Evolutionary conservation across 1,139 yeast genomes (phyloP).

Genomic region (Blastobotrys apis): DNA sequence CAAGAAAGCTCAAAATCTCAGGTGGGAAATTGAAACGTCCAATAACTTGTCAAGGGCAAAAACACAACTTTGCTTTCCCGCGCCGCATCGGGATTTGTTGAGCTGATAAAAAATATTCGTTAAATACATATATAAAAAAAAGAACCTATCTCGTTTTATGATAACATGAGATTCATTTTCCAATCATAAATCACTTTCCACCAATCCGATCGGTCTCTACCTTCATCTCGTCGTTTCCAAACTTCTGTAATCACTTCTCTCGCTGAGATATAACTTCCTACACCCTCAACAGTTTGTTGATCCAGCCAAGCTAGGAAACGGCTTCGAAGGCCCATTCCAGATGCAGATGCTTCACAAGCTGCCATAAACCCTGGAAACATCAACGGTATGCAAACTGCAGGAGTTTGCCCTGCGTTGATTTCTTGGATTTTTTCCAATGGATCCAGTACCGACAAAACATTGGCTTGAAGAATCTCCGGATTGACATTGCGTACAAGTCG

Average conservation of each 20-base stretch:
- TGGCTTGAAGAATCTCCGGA: slow-evolving; percentile 51
- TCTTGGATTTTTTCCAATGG: slow-evolving; percentile 63
- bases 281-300: slow-evolving; percentile 65
- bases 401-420: slow-evolving; percentile 43
- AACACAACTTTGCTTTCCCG: no score
- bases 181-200: slow-evolving; percentile 73
- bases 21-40: no score
- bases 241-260: slow-evolving; percentile 81
- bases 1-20: no score
- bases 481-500: slow-evolving; percentile 57
- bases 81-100: no score
- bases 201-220: slow-evolving; percentile 65
- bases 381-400: slow-evolving; percentile 63
- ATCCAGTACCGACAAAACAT: slow-evolving; percentile 56
- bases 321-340: slow-evolving; percentile 50
- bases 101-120: no score
- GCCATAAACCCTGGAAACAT: slow-evolving; percentile 91
- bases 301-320: slow-evolving; percentile 80
- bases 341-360: slow-evolving; percentile 67
- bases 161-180: slow-evolving; percentile 78
- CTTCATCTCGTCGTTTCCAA: slow-evolving; percentile 68
- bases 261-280: slow-evolving; percentile 86
- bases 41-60: no score
- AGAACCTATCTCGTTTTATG: background rate
- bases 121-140: background rate